These are phyloP conservation scores for Kluyveromyces sp. DNA, from an alignment of 1,139 yeast genomes.

Conservation along the genomic window DNA sequence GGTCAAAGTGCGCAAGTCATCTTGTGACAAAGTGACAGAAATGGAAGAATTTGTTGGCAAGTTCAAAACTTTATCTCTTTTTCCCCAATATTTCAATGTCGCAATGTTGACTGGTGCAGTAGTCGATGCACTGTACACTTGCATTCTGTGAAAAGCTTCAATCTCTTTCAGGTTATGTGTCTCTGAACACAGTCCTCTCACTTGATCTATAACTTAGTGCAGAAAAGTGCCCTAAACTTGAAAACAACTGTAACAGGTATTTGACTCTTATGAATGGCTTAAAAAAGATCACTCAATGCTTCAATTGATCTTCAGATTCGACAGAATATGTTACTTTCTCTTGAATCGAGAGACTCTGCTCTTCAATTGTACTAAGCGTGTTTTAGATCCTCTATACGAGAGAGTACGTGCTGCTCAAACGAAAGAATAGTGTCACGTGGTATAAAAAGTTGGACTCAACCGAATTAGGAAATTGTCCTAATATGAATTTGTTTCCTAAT, in stretches of 20 bases:
- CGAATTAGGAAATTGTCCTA: neutral
- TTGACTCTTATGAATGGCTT: too few relatives aligned
- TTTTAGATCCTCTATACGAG: neutral
- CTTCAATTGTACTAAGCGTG: too few relatives aligned
- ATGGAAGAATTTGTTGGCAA: conserved; percentile 94
- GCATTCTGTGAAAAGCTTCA: conserved; percentile 27
- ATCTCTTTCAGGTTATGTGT: neutral
- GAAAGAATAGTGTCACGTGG: too few relatives aligned
- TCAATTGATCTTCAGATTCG: too few relatives aligned
- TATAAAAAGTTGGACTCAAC: too few relatives aligned
- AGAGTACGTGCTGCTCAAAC: too few relatives aligned
- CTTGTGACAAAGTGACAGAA: conserved; percentile 86
- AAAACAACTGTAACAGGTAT: too few relatives aligned
- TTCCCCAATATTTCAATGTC: conserved; percentile 97
- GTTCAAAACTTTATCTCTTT: conserved; percentile 78
- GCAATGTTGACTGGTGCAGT: conserved; percentile 99
- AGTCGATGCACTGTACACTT: conserved; percentile 64
- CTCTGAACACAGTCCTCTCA: neutral
- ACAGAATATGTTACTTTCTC: too few relatives aligned
- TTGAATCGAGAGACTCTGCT: too few relatives aligned
- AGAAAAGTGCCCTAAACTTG: too few relatives aligned
- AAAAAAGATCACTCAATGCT: too few relatives aligned
- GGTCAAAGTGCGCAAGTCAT: conserved; percentile 83
- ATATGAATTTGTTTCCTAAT: neutral
- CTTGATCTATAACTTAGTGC: neutral